Evolutionary conservation across 202 grass and related monocot species (phyloP).

Genomic region (Brachypodium distachyon): DNA sequence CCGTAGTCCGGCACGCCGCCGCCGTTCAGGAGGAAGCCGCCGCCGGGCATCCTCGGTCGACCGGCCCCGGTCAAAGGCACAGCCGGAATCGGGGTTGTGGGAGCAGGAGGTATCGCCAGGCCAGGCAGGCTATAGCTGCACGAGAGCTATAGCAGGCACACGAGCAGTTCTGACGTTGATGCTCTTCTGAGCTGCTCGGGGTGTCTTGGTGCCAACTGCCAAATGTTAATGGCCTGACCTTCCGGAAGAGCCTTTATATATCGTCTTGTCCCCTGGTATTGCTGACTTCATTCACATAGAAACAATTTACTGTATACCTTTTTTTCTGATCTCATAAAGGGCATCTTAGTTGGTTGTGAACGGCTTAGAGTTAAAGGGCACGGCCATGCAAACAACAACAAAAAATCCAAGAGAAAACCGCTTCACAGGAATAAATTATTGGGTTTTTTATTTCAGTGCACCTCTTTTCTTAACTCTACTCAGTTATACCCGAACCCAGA

Average conservation of each 20-base stretch:
- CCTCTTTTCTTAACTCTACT: too few relatives aligned
- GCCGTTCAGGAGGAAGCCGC: constrained; percentile 32
- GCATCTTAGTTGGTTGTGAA: background rate
- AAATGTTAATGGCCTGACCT: background rate
- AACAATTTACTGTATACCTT: background rate
- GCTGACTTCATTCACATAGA: background rate
- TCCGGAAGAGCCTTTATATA: background rate
- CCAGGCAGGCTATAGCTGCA: background rate
- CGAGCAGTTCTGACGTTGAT: constrained; percentile 4
- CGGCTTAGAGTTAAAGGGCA: background rate
- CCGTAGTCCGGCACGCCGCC: constrained; percentile 28
- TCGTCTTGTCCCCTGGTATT: background rate
- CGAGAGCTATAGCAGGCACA: background rate
- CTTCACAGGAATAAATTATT: background rate
- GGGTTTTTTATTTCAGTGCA: too few relatives aligned
- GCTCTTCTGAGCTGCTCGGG: background rate
- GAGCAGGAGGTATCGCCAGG: background rate
- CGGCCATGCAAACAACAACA: background rate
- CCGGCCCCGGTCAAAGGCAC: background rate
- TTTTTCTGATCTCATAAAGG: background rate
- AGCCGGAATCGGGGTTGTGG: background rate
- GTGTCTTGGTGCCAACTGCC: background rate
- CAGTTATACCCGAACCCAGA: too few relatives aligned
- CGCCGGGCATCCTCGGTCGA: constrained; percentile 26
- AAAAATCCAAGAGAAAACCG: background rate